A percentile compares a stretch with the other conserved stretches of the same genome.
These are phyloP conservation scores for Phanerodontia chrysosporium DNA, from an alignment of 768 basidiomycete species.

Conservation along the genomic window DNA sequence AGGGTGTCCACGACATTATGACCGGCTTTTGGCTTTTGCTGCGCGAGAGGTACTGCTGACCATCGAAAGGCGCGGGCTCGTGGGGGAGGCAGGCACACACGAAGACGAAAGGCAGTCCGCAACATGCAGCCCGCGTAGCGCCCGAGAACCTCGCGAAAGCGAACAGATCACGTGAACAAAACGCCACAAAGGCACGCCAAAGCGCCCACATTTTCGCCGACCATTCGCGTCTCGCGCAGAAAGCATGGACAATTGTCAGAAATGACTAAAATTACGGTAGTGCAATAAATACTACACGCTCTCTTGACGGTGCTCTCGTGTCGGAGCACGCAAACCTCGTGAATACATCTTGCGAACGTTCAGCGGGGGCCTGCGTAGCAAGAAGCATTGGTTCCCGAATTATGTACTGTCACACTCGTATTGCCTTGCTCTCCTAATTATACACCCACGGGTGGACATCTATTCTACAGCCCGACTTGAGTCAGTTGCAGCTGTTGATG, in stretches of 20 bases:
- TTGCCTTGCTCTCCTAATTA: too few species aligned
- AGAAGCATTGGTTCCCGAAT: too few species aligned
- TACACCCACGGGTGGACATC: too few species aligned
- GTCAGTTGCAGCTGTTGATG: background rate
- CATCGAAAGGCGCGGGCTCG: background rate
- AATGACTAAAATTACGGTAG: too few species aligned
- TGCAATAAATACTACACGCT: too few species aligned
- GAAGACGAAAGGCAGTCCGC: slow-evolving; percentile 5
- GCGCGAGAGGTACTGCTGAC: background rate
- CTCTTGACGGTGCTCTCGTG: too few species aligned
- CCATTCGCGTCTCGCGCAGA: background rate
- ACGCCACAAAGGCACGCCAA: background rate
- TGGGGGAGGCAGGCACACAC: background rate
- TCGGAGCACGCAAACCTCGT: too few species aligned
- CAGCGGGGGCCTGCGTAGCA: too few species aligned
- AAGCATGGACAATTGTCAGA: too few species aligned
- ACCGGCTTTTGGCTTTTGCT: background rate
- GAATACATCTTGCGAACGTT: too few species aligned
- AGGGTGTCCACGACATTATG: background rate
- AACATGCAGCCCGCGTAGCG: slow-evolving; percentile 2
- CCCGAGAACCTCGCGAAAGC: background rate
- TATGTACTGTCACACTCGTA: too few species aligned
- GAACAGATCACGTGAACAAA: background rate
- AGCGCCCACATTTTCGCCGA: background rate
- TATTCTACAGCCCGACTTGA: background rate